These are phyloP conservation scores for Blastobotrys indianensis DNA, from an alignment of 1,139 yeast species.

Conservation along the genomic window DNA sequence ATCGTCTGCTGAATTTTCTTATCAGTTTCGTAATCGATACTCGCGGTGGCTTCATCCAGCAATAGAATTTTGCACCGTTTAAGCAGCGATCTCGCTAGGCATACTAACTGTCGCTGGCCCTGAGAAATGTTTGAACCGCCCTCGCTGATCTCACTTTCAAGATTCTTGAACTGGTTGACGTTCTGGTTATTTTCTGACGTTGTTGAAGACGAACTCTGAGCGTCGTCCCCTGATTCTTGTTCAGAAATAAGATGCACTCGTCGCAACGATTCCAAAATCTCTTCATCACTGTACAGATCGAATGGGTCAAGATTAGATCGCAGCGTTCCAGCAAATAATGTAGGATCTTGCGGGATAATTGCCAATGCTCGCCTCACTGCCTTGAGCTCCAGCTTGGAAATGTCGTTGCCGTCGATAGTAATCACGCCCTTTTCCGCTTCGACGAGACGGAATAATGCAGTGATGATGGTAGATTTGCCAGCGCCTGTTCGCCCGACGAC, in stretches of 20 bases:
- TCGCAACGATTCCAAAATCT: slow-evolving; percentile 38
- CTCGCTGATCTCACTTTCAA: slow-evolving; percentile 32
- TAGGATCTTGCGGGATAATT: slow-evolving; percentile 72
- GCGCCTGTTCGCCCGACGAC: slow-evolving; percentile 83
- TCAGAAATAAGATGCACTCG: slow-evolving; percentile 5
- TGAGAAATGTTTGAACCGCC: slow-evolving; percentile 68
- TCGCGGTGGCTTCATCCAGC: slow-evolving; percentile 79
- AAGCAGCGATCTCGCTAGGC: slow-evolving; percentile 66
- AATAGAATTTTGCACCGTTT: slow-evolving; percentile 57
- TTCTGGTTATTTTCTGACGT: not conserved
- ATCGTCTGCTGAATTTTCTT: slow-evolving; percentile 68
- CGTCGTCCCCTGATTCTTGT: not conserved
- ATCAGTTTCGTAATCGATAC: slow-evolving; percentile 77
- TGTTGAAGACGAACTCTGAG: slow-evolving; percentile 39
- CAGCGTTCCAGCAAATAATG: slow-evolving; percentile 56
- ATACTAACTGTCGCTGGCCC: slow-evolving; percentile 71
- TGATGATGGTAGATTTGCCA: slow-evolving; percentile 65
- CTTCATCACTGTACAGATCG: slow-evolving; percentile 40
- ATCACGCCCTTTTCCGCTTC: slow-evolving; percentile 56
- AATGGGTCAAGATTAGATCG: slow-evolving; percentile 64
- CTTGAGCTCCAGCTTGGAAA: slow-evolving; percentile 47
- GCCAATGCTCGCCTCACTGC: slow-evolving; percentile 53
- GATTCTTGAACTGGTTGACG: slow-evolving; percentile 53
- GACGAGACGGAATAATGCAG: slow-evolving; percentile 64
- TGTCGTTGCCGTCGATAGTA: slow-evolving; percentile 52